phyloP scores from a whole-genome alignment of 495 filamentous ascomycete genomes.

The Tetracladium marchalianum region DNA sequence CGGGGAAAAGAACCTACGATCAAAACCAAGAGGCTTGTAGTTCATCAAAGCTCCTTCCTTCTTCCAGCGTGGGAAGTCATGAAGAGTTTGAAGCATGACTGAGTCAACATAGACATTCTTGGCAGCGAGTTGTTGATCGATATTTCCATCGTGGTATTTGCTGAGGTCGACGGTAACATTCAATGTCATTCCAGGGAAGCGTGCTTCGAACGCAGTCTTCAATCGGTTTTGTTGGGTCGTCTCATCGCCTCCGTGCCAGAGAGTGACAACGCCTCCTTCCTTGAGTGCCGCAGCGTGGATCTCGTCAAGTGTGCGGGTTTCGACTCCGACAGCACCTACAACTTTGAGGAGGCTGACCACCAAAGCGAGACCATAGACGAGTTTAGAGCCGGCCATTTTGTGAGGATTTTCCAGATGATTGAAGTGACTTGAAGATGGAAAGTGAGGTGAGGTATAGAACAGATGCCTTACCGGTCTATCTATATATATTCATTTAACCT shows the following conservation, averaged over 20 bases:
- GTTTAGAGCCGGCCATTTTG: no score
- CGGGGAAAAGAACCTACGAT: not conserved
- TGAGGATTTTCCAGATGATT: no score
- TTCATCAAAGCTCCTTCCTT: constrained; percentile 21
- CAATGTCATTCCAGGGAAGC: constrained; percentile 26
- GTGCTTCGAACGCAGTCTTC: constrained; percentile 20
- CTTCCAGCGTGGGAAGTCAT: constrained; percentile 29
- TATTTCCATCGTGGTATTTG: constrained; percentile 26
- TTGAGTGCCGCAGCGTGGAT: constrained; percentile 25
- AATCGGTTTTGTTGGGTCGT: constrained; percentile 20
- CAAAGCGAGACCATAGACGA: no score
- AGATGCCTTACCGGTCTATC: not conserved
- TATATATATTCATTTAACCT: no score
- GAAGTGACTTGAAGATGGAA: no score
- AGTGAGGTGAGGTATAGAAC: no score
- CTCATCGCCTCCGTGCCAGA: constrained; percentile 26
- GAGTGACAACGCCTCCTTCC: constrained; percentile 23
- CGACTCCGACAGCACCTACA: no score
- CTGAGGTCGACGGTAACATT: constrained; percentile 29
- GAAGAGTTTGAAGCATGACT: constrained; percentile 26
- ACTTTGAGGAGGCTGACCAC: no score
- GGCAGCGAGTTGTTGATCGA: constrained; percentile 23
- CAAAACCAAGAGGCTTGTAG: constrained; percentile 23
- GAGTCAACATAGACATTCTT: constrained; percentile 23
- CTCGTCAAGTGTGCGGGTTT: constrained; percentile 22